Conservation (phyloP, 176 grass and related monocot species). For the Carex cristatella region DNA sequence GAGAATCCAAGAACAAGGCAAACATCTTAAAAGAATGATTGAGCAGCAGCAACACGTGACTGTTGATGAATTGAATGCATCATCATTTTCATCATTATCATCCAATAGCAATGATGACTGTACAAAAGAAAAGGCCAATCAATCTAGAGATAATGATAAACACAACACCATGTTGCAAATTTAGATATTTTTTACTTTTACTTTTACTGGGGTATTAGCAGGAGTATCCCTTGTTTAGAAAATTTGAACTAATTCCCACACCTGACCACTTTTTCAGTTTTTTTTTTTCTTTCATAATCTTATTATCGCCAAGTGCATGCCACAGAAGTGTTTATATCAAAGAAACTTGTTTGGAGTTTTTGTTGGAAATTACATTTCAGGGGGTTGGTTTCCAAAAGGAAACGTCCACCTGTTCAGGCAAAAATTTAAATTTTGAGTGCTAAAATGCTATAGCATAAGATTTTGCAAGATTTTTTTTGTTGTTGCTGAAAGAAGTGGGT, state of each 20-base stretch:
- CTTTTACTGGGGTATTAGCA: background rate
- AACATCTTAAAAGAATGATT: slow-evolving; percentile 23
- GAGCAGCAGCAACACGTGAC: slow-evolving; percentile 18
- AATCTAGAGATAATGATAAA: background rate
- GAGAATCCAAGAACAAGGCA: slow-evolving; percentile 27
- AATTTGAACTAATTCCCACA: background rate
- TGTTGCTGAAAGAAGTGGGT: too few species aligned
- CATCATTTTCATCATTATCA: background rate
- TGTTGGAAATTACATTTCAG: background rate
- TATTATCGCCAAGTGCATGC: background rate
- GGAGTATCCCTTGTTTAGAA: background rate
- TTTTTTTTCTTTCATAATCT: background rate
- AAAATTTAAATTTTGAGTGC: background rate
- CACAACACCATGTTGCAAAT: background rate
- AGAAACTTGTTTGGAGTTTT: background rate
- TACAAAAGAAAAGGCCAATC: background rate
- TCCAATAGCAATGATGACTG: slow-evolving; percentile 7
- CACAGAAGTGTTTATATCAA: background rate
- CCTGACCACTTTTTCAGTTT: background rate
- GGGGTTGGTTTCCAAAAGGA: background rate
- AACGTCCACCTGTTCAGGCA: background rate
- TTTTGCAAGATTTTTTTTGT: background rate
- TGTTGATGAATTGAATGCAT: background rate
- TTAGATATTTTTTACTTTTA: slow-evolving; percentile 1
- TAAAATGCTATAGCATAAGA: background rate